Evolutionary conservation across 148 eudicot species (phyloP), one percentile per base, ranked within the genome.

Genomic region (Chenopodium formosanum): DNA sequence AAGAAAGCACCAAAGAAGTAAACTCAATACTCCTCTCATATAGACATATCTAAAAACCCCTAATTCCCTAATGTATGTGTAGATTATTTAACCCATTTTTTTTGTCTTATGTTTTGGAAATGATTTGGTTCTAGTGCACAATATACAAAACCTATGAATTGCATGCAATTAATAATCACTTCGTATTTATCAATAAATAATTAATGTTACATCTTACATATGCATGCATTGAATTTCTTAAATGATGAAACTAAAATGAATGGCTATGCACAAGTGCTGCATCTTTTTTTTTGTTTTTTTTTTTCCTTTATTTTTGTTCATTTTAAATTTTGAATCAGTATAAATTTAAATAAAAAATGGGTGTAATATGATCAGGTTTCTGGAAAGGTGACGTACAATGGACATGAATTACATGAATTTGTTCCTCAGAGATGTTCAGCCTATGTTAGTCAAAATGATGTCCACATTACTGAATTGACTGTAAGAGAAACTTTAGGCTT

Each of bases 401-500:
- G 85, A 50, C 79, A 66, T 74, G 79, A 73, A 3, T 78, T 83
- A 69, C 78, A 83, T 74, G 85, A 83, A 65, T 83, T 83, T 79
- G 78, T 79, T 8, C 69, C 85, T 13, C 85, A 83, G 48, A 83
- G 85, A 14, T 64, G 74, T 40, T 83, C 82, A 16, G 85, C 75
- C 9, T 83, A 83, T 79, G 79, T 83, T n/a, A 83, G 85, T 65
- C 85, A 79, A 62, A 69, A 83, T 74, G 85, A 83, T 74, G 73
- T 69, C 66, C 85, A 83, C 23, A 73, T 83, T 56, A 44, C 78
- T 65, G 85, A 78, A 46, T 22, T 83, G 82, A 83, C 85, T 32
- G 85, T 83, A 3, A 78, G 85, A 73, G 85, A 83, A 74, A 83
- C 82, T 9, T 46, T 83, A 31, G 60, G 68, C 22, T 83, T 83